phyloP scores from a whole-genome alignment of 768 basidiomycete genomes.

The Kwoniella dejecticola region DNA sequence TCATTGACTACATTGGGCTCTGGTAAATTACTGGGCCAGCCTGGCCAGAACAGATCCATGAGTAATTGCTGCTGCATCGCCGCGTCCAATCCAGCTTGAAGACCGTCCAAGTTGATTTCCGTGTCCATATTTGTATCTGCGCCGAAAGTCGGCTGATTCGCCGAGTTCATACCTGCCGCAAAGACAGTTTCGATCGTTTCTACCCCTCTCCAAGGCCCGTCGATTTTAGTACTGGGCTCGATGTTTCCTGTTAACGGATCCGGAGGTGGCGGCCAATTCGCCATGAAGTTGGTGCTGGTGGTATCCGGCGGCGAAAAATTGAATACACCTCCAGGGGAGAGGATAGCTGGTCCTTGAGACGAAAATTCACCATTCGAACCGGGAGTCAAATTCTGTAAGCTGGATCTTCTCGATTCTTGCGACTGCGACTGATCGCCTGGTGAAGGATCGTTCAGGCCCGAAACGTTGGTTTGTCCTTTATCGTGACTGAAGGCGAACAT shows the following conservation, averaged over 20 bases:
- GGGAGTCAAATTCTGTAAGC: slow-evolving; percentile 2
- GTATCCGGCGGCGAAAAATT: slow-evolving; percentile 41
- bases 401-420: slow-evolving; percentile 17
- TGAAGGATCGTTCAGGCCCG: neutral
- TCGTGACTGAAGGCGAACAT: slow-evolving; percentile 14
- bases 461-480: neutral
- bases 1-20: slow-evolving; percentile 51
- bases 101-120: slow-evolving; percentile 20
- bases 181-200: slow-evolving; percentile 32
- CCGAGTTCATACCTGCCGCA: slow-evolving; percentile 9
- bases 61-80: slow-evolving; percentile 45
- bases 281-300: slow-evolving; percentile 19
- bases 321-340: slow-evolving; percentile 45
- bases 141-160: neutral
- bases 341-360: slow-evolving; percentile 10
- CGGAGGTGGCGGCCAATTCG: slow-evolving; percentile 23
- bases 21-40: slow-evolving; percentile 46
- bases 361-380: neutral
- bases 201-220: slow-evolving; percentile 41
- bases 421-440: neutral
- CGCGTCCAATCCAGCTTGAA: slow-evolving; percentile 32
- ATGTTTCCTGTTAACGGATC: slow-evolving; percentile 11
- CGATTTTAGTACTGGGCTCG: slow-evolving; percentile 18
- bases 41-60: slow-evolving; percentile 52
- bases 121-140: slow-evolving; percentile 9